Base-by-base conservation (phyloP, 129 eudicot species). In the Tagetes patula region DNA sequence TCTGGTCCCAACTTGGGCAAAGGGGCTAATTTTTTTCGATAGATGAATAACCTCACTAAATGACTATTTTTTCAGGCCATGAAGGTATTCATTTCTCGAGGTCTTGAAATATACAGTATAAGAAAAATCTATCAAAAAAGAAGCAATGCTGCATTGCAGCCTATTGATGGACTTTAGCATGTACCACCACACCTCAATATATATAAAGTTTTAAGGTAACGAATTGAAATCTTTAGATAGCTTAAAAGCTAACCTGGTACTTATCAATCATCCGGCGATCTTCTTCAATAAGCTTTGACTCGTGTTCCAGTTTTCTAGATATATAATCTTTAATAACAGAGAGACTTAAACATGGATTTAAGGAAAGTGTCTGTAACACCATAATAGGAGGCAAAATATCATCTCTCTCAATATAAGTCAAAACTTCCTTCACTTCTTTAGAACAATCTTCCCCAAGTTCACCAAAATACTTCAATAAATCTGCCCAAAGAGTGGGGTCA, bases 391-490 rank as follows among this genome's bases (percentile, higher is more conserved):
- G 94, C 83, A 95, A 78, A 55, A 90, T 95, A 65, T 95, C 99
- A 81, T 90, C 91, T 81, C 97, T 86, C 74, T 95, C 99, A 37
- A 95, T 86, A 80, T 88, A 95, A 56, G 85, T 73, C 84, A 95
- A 63, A 76, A 91, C 93, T 82, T 95, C 96, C 79, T 79, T 83
- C 46, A 95, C 99, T 82, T 95, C 99, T 79, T 85, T 88, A 14
- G 99, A 88, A 75, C 97, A 95, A 63, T 95, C 99, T 85, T 95
- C 99, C 55, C 99, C 99, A 67, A 95, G 94, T 80, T 95, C 99
- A 74, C 99, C 97, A 84, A 95, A 95, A 76, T 95, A 95, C 78
- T 88, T 95, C 82, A 95, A 74, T 12, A 95, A 69, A 77, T 91
- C 97, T 11, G 94, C 96, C 99, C 99, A 91, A 7, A 95, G 91